Evolutionary conservation across 805 yeast species (phyloP).

Genomic region (Candida ulmi): DNA sequence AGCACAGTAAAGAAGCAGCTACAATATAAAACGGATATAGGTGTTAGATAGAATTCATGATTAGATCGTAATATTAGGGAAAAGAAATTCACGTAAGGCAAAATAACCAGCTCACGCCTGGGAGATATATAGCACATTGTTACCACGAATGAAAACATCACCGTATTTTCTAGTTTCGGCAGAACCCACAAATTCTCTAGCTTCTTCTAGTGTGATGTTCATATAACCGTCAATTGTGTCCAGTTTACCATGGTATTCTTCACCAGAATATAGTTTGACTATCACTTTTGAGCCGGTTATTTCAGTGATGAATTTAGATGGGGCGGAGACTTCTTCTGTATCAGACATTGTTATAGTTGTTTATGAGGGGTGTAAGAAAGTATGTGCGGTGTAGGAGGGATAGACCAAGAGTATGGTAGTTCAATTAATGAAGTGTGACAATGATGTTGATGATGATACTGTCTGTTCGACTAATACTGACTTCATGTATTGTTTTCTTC

Average conservation of each 20-base stretch:
- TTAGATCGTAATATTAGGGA: slow-evolving; percentile 10
- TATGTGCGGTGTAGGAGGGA: too few relatives aligned
- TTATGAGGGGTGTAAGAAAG: not conserved
- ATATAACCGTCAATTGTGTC: slow-evolving; percentile 95
- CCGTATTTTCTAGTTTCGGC: slow-evolving; percentile 50
- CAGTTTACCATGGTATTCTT: slow-evolving; percentile 70
- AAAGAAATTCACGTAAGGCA: not conserved
- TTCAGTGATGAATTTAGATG: slow-evolving; percentile 73
- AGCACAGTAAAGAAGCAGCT: too few relatives aligned
- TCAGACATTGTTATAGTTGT: slow-evolving; percentile 1
- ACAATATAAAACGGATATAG: too few relatives aligned
- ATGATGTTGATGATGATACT: too few relatives aligned
- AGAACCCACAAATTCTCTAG: slow-evolving; percentile 58
- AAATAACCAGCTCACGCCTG: not conserved
- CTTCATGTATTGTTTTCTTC: too few relatives aligned
- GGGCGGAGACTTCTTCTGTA: slow-evolving; percentile 33
- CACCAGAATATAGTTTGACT: slow-evolving; percentile 83
- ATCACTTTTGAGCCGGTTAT: slow-evolving; percentile 76
- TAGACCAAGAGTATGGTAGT: too few relatives aligned
- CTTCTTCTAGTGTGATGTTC: slow-evolving; percentile 83
- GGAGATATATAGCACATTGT: slow-evolving; percentile 32
- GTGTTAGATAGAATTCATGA: too few relatives aligned
- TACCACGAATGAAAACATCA: slow-evolving; percentile 84
- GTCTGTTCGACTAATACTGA: too few relatives aligned
- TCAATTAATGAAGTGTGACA: too few relatives aligned